These are phyloP conservation scores for Rhizophora mangle DNA, from an alignment of 345 rosid species.

Conservation along the genomic window DNA sequence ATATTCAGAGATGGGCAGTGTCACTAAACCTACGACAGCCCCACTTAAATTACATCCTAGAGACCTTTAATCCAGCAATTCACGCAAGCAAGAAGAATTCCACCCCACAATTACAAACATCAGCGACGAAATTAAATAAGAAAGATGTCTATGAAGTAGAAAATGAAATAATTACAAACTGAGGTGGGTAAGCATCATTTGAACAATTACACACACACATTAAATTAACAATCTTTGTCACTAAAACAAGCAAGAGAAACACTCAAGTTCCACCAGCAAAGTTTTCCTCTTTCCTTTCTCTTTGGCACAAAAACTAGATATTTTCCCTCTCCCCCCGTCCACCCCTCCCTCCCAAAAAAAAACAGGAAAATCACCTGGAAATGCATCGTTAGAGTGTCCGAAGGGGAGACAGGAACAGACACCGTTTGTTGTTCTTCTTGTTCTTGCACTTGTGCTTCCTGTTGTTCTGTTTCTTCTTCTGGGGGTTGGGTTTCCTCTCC, in stretches of 20 bases:
- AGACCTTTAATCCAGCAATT: no score
- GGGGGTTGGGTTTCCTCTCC: constrained; percentile 50
- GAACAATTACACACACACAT: neutral
- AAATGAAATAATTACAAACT: no score
- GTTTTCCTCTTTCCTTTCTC: neutral
- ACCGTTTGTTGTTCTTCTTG: constrained; percentile 46
- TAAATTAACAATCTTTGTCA: neutral
- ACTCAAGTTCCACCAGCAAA: neutral
- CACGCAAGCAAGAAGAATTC: no score
- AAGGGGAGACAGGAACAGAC: constrained; percentile 81
- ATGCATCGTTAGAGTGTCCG: constrained; percentile 81
- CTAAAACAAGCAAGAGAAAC: neutral
- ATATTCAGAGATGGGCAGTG: no score
- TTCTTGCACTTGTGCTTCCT: constrained; percentile 6
- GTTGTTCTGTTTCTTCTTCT: constrained; percentile 35
- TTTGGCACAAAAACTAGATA: neutral
- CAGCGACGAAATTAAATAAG: no score
- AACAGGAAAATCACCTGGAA: constrained; percentile 48
- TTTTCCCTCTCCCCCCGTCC: no score
- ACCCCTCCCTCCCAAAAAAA: neutral
- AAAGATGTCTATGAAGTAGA: no score
- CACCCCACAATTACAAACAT: no score
- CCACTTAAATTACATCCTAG: no score
- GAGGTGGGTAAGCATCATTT: neutral
- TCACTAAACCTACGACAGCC: no score